A percentile compares a stretch with the other conserved stretches of the same genome.
phyloP scores from a whole-genome alignment of 2,329 filamentous ascomycete species.

The Aureobasidium sp. region DNA sequence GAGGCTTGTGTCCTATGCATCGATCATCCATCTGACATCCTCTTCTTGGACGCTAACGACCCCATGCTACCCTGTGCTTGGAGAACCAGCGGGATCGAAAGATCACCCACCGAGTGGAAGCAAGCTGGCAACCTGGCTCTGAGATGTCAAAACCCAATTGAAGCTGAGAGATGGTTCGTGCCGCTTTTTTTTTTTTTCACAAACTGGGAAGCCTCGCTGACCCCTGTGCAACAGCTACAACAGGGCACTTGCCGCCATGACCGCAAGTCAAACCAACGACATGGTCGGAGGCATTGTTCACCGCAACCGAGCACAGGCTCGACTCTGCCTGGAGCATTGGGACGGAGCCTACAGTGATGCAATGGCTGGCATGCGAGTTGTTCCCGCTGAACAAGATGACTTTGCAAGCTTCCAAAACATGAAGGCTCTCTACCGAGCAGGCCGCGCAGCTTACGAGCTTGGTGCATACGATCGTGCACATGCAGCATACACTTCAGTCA shows the following conservation, averaged over 20 bases:
- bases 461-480: neutral
- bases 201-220: neutral
- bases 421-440: neutral
- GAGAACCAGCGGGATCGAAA: neutral
- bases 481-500: neutral
- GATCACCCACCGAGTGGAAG: neutral
- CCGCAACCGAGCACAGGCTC: neutral
- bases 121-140: neutral
- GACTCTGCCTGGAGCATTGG: neutral
- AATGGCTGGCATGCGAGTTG: neutral
- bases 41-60: neutral
- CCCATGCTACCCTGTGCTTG: neutral
- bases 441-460: slow-evolving; percentile 6
- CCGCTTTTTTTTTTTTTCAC: too few relatives aligned
- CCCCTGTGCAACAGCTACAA: neutral
- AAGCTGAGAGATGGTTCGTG: slow-evolving; percentile 1
- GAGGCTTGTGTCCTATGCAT: neutral
- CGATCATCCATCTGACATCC: slow-evolving; percentile 1
- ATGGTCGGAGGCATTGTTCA: neutral
- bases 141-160: neutral
- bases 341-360: neutral
- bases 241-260: neutral
- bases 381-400: neutral
- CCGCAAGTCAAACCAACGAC: neutral
- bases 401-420: neutral